Evolutionary conservation across 208 protist genomes (phyloP).

Genomic region (Balamuthia mandrillaris): DNA sequence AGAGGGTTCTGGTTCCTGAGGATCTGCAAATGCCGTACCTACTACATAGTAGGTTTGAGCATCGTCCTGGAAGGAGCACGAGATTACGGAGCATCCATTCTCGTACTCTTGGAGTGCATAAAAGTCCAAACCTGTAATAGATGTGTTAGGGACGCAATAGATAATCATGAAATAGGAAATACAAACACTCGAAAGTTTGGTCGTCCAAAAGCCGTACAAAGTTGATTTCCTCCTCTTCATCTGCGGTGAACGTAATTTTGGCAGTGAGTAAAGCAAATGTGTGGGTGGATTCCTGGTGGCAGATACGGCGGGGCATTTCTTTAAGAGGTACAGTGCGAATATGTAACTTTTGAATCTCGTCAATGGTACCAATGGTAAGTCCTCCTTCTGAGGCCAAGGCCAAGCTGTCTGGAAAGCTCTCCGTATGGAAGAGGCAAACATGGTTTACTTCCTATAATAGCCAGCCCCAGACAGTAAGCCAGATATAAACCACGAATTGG

Average conservation of each 20-base stretch:
- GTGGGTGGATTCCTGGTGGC: slow-evolving; percentile 45
- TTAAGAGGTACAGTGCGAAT: slow-evolving; percentile 69
- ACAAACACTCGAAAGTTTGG: slow-evolving; percentile 75
- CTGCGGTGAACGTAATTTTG: not conserved
- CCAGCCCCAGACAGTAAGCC: not conserved
- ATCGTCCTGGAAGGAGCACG: slow-evolving; percentile 32
- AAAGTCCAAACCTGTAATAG: not conserved
- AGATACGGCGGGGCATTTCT: slow-evolving; percentile 71
- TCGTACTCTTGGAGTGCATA: slow-evolving; percentile 52
- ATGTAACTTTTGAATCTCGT: slow-evolving; percentile 79
- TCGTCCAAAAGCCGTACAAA: slow-evolving; percentile 60
- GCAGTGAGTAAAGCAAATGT: slow-evolving; percentile 61
- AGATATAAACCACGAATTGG: not conserved
- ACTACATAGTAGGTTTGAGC: slow-evolving; percentile 58
- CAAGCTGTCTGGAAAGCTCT: slow-evolving; percentile 58
- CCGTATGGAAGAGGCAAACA: slow-evolving; percentile 64
- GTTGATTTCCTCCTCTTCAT: slow-evolving; percentile 10
- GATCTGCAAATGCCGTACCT: slow-evolving; percentile 64
- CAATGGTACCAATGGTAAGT: slow-evolving; percentile 71
- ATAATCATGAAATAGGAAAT: not conserved
- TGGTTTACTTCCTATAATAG: slow-evolving; percentile 54
- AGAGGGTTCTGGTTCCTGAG: slow-evolving; percentile 51
- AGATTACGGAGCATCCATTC: slow-evolving; percentile 38
- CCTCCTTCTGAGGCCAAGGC: slow-evolving; percentile 59
- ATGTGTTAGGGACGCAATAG: too few species aligned